These are phyloP conservation scores for Solanum chiquidenum DNA, from an alignment of 257 asterid species.

Conservation along the genomic window DNA sequence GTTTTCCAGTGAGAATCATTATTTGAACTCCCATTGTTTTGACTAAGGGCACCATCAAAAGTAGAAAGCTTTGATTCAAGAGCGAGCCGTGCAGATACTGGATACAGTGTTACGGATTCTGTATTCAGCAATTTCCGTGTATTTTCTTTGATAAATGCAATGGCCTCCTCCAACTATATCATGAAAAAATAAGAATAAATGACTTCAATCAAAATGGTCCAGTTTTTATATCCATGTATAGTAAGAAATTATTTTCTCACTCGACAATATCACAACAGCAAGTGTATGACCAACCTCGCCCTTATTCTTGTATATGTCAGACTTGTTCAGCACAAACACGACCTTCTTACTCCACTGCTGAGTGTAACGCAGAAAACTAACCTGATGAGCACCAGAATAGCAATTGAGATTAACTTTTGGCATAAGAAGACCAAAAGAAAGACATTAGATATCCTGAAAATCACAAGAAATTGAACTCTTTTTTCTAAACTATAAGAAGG, in stretches of 20 bases:
- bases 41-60: slow-evolving; percentile 17
- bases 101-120: slow-evolving; percentile 56
- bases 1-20: slow-evolving; percentile 40
- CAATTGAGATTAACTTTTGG: slow-evolving; percentile 9
- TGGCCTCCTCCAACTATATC: slow-evolving; percentile 80
- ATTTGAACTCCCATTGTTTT: slow-evolving; percentile 18
- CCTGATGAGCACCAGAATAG: slow-evolving; percentile 38
- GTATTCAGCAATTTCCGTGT: slow-evolving; percentile 62
- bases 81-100: slow-evolving; percentile 84
- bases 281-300: slow-evolving; percentile 55
- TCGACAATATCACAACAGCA: slow-evolving; percentile 10
- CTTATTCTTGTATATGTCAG: slow-evolving; percentile 61
- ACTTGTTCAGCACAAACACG: slow-evolving; percentile 82
- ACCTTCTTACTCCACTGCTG: slow-evolving; percentile 92
- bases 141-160: slow-evolving; percentile 72
- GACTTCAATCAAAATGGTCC: not conserved
- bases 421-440: slow-evolving; percentile 1
- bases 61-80: slow-evolving; percentile 75
- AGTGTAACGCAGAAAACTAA: slow-evolving; percentile 80
- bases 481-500: not conserved
- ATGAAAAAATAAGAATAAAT: slow-evolving; percentile 4
- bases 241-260: not conserved
- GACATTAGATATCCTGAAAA: not conserved
- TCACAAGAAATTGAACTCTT: not conserved
- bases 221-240: not conserved